These are phyloP conservation scores for Crithidia expoeki DNA, from an alignment of 208 protist species.

Conservation along the genomic window DNA sequence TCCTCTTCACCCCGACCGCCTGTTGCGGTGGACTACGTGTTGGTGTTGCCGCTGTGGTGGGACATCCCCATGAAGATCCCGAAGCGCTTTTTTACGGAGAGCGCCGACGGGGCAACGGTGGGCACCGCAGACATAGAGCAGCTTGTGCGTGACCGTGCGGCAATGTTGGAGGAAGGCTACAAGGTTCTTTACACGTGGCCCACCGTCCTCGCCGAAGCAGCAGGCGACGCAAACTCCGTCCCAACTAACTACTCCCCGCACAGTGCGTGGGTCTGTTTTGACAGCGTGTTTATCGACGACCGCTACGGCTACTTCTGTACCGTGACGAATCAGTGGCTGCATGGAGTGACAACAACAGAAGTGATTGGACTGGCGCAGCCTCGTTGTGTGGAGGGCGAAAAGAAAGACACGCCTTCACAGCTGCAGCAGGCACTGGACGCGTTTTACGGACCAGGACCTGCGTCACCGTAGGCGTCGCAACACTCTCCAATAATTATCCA, in stretches of 20 bases:
- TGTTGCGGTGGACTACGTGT: slow-evolving; percentile 69
- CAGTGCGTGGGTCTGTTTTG: slow-evolving; percentile 68
- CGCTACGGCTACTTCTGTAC: slow-evolving; percentile 89
- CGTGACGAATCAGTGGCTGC: slow-evolving; percentile 73
- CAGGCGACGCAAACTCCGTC: slow-evolving; percentile 32
- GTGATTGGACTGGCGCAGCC: slow-evolving; percentile 85
- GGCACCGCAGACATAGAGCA: slow-evolving; percentile 17
- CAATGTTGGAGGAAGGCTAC: slow-evolving; percentile 67
- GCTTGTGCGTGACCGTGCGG: slow-evolving; percentile 49
- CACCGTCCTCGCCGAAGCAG: slow-evolving; percentile 45
- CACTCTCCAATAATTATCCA: not conserved
- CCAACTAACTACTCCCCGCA: slow-evolving; percentile 4
- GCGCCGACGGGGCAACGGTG: not conserved
- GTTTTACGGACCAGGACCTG: slow-evolving; percentile 42
- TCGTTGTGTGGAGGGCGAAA: not conserved
- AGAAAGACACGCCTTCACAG: slow-evolving; percentile 5
- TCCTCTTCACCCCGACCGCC: not conserved
- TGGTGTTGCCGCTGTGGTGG: slow-evolving; percentile 90
- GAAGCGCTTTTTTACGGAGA: slow-evolving; percentile 68
- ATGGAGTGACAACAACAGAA: slow-evolving; percentile 82
- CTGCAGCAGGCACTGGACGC: slow-evolving; percentile 38
- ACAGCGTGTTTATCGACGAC: slow-evolving; percentile 78
- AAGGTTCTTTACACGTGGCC: slow-evolving; percentile 68
- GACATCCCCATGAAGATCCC: slow-evolving; percentile 60
- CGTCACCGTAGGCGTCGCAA: not conserved